Base-by-base conservation (phyloP, 495 filamentous ascomycete species). In the Neurospora sublineolata region DNA sequence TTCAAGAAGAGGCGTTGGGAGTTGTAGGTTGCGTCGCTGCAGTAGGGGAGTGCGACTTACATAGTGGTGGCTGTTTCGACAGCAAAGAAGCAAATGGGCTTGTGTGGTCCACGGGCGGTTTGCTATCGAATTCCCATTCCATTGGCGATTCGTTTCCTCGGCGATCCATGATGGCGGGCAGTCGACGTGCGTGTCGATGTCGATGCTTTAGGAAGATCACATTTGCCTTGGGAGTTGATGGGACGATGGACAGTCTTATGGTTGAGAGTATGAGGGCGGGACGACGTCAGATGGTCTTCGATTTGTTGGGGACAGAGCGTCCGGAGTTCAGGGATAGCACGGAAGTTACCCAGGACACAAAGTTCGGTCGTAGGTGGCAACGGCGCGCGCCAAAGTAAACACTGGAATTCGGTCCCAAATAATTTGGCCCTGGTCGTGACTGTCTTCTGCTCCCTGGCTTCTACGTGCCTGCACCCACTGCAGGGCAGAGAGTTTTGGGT, bases 81-180 rank as follows among this genome's bases (percentile, higher is more conserved):
- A 33, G 27, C 1, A 81, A 77, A 75, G 81, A 77, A 23, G 79
- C 81, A 75, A 83, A 85, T 0, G 83, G 84, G 70, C 84, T 86
- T 3, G 83, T 80, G 11, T 77, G 77, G 76, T 86, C 84, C 69
- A 86, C 75, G 0, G 83, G 82, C 3, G 77, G 83, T 60, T 78
- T 42, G 60, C 77, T 76, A 72, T 84, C 79, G 77, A 83, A 84
- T 69, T 86, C 82, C 83, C 83, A 86, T 69, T 86, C 84, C 84
- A 86, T 86, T 64, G 78, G 82, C 71, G 82, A 78, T 69, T 84
- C 84, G 52, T 76, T 81, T 0, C 78, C 82, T 73, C 84, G 80
- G 44, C 80, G 78, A 10, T 82, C 79, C 83, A 86, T 85, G 58
- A 60, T 46, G 71, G 20, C 14, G 52, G 27, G 52, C 27, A 16